phyloP scores from a whole-genome alignment of 2,329 filamentous ascomycete species.

The Calonectria ilicicola region DNA sequence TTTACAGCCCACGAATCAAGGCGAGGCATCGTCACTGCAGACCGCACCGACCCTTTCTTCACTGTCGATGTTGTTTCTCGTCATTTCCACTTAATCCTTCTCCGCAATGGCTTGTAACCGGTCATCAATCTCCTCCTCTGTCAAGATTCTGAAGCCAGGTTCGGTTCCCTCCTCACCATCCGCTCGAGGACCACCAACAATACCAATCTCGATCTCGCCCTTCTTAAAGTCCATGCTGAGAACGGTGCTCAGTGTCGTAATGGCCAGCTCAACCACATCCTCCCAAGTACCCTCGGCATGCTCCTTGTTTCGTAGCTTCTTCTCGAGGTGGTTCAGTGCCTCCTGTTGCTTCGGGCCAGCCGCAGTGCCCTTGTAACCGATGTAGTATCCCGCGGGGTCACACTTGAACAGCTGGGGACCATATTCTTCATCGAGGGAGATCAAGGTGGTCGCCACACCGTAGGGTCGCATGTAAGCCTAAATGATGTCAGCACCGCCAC shows the following conservation, averaged over 20 bases:
- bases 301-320: constrained; percentile 99
- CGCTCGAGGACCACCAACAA: constrained; percentile 87
- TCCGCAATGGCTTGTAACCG: constrained; percentile 97
- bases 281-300: constrained; percentile 92
- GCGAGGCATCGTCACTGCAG: constrained; percentile 21
- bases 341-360: constrained; percentile 99
- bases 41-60: constrained; percentile 24
- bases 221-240: constrained; percentile 99
- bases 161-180: constrained; percentile 88
- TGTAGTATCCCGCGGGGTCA: constrained; percentile 97
- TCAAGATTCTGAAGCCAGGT: constrained; percentile 85
- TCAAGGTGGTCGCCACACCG: constrained; percentile 93
- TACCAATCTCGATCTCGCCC: constrained; percentile 96
- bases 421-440: constrained; percentile 91
- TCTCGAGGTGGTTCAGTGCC: constrained; percentile 97
- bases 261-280: constrained; percentile 96
- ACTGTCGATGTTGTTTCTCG: constrained; percentile 23
- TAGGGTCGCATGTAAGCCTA: constrained; percentile 97
- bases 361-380: constrained; percentile 97
- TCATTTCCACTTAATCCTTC: constrained; percentile 80
- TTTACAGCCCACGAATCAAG: constrained; percentile 36
- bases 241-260: constrained; percentile 94
- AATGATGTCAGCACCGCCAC: constrained; percentile 43
- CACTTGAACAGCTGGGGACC: constrained; percentile 98
- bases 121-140: constrained; percentile 98